Conservation (phyloP, 1,284 basidiomycete genomes). For the Leccinum pachyderme region DNA sequence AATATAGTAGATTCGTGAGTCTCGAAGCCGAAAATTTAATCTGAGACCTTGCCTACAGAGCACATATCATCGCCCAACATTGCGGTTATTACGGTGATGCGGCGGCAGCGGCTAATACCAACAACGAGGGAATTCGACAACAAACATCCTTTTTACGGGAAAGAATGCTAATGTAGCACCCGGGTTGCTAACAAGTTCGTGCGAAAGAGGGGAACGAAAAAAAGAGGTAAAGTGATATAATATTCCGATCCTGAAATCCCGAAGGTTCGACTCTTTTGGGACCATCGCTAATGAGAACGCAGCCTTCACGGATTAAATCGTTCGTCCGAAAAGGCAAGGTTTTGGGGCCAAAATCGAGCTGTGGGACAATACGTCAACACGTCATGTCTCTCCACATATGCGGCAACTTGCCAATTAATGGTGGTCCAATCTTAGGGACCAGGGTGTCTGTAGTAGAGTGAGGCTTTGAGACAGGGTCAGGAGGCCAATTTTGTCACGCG, state of each 20-base stretch:
- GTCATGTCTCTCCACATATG: slow-evolving; percentile 26
- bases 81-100: slow-evolving; percentile 18
- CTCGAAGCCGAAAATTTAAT: slow-evolving; percentile 17
- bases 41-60: slow-evolving; percentile 11
- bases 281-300: slow-evolving; percentile 14
- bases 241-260: slow-evolving; percentile 19
- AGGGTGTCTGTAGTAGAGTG: slow-evolving; percentile 9
- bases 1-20: slow-evolving; percentile 26
- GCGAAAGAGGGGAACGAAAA: slow-evolving; percentile 11
- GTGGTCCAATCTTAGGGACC: slow-evolving; percentile 9
- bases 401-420: slow-evolving; percentile 15
- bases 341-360: slow-evolving; percentile 11
- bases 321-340: slow-evolving; percentile 9
- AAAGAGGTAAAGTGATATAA: slow-evolving; percentile 16
- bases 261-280: slow-evolving; percentile 2
- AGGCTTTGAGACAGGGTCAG: slow-evolving; percentile 19
- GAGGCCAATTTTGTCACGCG: slow-evolving; percentile 18
- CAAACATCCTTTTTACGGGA: slow-evolving; percentile 19
- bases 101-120: slow-evolving; percentile 17
- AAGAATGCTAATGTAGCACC: slow-evolving; percentile 13
- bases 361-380: slow-evolving; percentile 21
- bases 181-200: slow-evolving; percentile 14
- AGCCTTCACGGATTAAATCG: slow-evolving; percentile 5
- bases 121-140: slow-evolving; percentile 17
- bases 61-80: slow-evolving; percentile 7